phyloP scores from a whole-genome alignment of 2,329 filamentous ascomycete genomes.

The Cladosporium sp. region DNA sequence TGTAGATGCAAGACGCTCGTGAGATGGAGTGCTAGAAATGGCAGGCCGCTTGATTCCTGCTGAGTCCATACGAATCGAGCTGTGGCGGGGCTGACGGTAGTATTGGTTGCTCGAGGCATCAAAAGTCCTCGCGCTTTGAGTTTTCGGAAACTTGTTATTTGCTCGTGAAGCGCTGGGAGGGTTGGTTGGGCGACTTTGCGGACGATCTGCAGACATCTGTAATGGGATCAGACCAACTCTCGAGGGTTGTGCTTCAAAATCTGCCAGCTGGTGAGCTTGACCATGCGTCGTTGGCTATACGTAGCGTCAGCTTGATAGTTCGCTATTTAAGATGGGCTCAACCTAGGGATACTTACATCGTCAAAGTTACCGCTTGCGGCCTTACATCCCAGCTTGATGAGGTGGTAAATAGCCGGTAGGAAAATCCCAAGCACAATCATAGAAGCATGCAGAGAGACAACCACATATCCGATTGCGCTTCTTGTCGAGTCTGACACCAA shows the following conservation, averaged over 20 bases:
- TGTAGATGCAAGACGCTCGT: not conserved
- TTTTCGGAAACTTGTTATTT: not conserved
- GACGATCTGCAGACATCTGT: not conserved
- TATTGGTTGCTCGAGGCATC: not conserved
- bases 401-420: not conserved
- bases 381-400: not conserved
- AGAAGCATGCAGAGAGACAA: not conserved
- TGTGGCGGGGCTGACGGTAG: conserved; percentile 7
- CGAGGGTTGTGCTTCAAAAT: not conserved
- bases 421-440: not conserved
- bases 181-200: not conserved
- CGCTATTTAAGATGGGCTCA: too few species aligned
- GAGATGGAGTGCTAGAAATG: not conserved
- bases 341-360: not conserved
- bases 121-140: not conserved
- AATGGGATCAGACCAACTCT: not conserved
- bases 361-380: not conserved
- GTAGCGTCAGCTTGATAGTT: not conserved
- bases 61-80: not conserved
- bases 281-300: not conserved
- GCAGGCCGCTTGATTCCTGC: not conserved
- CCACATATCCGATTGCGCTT: not conserved
- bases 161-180: not conserved
- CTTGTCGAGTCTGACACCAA: not conserved
- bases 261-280: not conserved